These are phyloP conservation scores for Xanthoceras sorbifolium DNA, from an alignment of 345 rosid species.

Conservation along the genomic window DNA sequence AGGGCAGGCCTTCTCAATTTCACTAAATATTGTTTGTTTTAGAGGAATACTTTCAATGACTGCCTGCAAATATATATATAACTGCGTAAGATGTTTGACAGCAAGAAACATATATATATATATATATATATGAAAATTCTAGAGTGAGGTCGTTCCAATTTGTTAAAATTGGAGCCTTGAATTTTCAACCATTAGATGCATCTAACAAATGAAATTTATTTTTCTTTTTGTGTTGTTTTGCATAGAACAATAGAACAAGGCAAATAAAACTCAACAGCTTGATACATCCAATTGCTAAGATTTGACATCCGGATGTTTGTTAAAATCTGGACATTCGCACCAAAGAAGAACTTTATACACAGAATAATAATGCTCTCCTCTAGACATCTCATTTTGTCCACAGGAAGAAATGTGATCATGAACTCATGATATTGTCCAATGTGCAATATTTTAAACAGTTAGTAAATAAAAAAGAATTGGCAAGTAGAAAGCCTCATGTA, in stretches of 20 bases:
- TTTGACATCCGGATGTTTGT: background rate
- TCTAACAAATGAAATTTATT: background rate
- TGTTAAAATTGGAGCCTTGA: background rate
- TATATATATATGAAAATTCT: background rate
- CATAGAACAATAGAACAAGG: background rate
- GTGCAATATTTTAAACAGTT: background rate
- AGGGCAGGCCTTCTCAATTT: constrained; percentile 80
- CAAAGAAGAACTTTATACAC: background rate
- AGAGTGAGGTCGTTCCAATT: background rate
- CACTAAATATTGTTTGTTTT: constrained; percentile 88
- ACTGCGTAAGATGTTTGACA: constrained; percentile 2
- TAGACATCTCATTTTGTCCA: background rate
- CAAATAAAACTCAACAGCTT: background rate
- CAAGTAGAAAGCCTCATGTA: background rate
- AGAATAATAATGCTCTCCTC: background rate
- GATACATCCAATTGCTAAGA: background rate
- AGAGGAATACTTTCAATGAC: constrained; percentile 77
- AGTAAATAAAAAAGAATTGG: background rate
- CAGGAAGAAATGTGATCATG: background rate
- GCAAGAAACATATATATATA: background rate
- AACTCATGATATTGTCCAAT: background rate
- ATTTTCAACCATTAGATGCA: background rate
- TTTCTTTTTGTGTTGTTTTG: background rate
- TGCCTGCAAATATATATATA: constrained; percentile 60
- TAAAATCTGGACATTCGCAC: background rate